Evolutionary conservation across 2,329 filamentous ascomycete genomes (phyloP).

Genomic region (Xylariaceae sp.): DNA sequence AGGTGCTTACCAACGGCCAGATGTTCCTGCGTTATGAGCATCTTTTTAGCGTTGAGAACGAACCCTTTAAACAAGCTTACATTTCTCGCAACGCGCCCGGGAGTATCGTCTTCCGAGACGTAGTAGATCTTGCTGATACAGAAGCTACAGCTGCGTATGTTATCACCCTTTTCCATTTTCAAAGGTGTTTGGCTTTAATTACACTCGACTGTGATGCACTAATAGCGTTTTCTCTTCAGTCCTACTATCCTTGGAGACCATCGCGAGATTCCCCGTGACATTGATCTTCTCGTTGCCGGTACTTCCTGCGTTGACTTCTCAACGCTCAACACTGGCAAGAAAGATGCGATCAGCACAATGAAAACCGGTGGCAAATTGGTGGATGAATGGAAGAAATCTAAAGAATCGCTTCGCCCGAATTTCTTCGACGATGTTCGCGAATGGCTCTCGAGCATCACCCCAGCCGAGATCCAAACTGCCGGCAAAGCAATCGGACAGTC

Average conservation of each 20-base stretch:
- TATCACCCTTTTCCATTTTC: neutral
- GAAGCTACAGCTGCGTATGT: slow-evolving; percentile 40
- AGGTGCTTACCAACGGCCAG: slow-evolving; percentile 28
- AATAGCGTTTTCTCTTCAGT: slow-evolving; percentile 7
- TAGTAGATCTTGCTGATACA: slow-evolving; percentile 46
- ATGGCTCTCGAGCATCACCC: slow-evolving; percentile 30
- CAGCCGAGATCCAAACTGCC: slow-evolving; percentile 41
- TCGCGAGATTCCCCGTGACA: slow-evolving; percentile 47
- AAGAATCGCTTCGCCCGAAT: slow-evolving; percentile 12
- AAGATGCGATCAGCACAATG: slow-evolving; percentile 32
- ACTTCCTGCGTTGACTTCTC: slow-evolving; percentile 76
- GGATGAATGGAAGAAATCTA: slow-evolving; percentile 28
- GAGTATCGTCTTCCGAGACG: slow-evolving; percentile 53
- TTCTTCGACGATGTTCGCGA: slow-evolving; percentile 6
- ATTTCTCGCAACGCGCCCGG: slow-evolving; percentile 53
- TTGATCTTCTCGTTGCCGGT: slow-evolving; percentile 65
- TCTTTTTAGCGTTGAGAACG: slow-evolving; percentile 58
- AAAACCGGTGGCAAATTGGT: slow-evolving; percentile 38
- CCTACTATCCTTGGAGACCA: slow-evolving; percentile 62
- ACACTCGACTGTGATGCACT: neutral
- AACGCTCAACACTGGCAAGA: slow-evolving; percentile 47
- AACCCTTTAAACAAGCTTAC: slow-evolving; percentile 58
- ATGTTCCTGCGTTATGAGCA: slow-evolving; percentile 45
- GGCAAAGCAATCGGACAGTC: slow-evolving; percentile 60
- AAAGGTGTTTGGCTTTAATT: neutral